Evolutionary conservation across 2,329 filamentous ascomycete genomes (phyloP).

Genomic region (Diaporthe helianthi): DNA sequence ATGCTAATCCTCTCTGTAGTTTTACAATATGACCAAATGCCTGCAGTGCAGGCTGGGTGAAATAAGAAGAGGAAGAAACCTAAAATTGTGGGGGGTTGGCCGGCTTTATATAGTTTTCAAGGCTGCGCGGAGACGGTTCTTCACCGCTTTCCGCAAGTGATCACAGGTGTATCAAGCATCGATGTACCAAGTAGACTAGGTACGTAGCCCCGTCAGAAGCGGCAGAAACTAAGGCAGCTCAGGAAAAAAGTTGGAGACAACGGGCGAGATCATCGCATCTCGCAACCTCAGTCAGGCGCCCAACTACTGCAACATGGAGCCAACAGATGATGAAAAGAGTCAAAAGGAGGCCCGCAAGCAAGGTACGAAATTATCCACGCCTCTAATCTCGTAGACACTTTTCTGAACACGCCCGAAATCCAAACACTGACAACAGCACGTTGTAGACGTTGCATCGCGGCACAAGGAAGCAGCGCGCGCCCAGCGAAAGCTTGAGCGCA

Average conservation of each 20-base stretch:
- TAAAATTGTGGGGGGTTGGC: background rate
- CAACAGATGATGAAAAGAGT: background rate
- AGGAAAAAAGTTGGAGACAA: conserved; percentile 24
- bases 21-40: conserved; percentile 26
- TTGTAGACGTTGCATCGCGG: conserved; percentile 42
- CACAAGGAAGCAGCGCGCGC: conserved; percentile 40
- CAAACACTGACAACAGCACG: background rate
- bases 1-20: conserved; percentile 61
- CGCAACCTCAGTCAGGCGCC: background rate
- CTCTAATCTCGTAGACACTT: no score
- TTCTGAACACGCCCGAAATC: no score
- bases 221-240: conserved; percentile 22
- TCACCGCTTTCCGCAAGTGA: conserved; percentile 5
- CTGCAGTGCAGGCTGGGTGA: conserved; percentile 9
- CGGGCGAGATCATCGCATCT: background rate
- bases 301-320: conserved; percentile 14
- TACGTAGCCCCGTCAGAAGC: conserved; percentile 14
- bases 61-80: background rate
- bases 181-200: background rate
- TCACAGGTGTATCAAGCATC: background rate
- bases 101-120: conserved; percentile 8
- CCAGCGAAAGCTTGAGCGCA: conserved; percentile 46
- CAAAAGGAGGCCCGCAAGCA: background rate
- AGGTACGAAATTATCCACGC: conserved; percentile 18
- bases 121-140: background rate